Evolutionary conservation across 106 monocot genomes (phyloP).

Genomic region (Allium cepa): DNA sequence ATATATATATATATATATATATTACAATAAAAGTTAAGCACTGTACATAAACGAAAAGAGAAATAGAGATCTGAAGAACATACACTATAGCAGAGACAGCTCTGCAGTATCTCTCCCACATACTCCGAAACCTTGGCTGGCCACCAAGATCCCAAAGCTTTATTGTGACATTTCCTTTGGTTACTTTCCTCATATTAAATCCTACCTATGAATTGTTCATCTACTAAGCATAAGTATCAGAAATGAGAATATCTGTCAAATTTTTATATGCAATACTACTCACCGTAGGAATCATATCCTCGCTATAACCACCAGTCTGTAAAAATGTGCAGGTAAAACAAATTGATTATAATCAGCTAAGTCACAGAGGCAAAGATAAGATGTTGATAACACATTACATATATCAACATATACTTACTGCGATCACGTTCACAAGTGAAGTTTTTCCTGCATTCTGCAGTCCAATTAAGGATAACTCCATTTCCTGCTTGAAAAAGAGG

Average conservation of each 20-base stretch:
- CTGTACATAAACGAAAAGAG: too few species aligned
- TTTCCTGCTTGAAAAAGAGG: constrained; percentile 99
- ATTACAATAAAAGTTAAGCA: too few species aligned
- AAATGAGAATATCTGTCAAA: neutral
- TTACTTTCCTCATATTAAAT: constrained; percentile 97
- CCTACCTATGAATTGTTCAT: constrained; percentile 44
- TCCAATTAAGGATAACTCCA: constrained; percentile 94
- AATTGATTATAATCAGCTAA: too few species aligned
- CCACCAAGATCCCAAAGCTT: constrained; percentile 99
- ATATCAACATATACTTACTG: constrained; percentile 37
- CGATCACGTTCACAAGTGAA: constrained; percentile 94
- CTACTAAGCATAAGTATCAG: neutral
- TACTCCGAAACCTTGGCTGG: constrained; percentile 92
- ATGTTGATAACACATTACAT: neutral
- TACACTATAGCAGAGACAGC: constrained; percentile 98
- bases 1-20: too few species aligned
- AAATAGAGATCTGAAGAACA: constrained; percentile 6
- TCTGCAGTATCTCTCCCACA: constrained; percentile 99
- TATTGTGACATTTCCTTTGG: constrained; percentile 93
- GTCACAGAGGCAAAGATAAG: too few species aligned
- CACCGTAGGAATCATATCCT: constrained; percentile 99
- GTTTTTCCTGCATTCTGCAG: constrained; percentile 99
- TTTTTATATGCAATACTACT: constrained; percentile 20
- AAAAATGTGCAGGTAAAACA: neutral
- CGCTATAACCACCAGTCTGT: constrained; percentile 93